Conservation (phyloP, 1,284 basidiomycete genomes). For the Athelia psychrophila region DNA sequence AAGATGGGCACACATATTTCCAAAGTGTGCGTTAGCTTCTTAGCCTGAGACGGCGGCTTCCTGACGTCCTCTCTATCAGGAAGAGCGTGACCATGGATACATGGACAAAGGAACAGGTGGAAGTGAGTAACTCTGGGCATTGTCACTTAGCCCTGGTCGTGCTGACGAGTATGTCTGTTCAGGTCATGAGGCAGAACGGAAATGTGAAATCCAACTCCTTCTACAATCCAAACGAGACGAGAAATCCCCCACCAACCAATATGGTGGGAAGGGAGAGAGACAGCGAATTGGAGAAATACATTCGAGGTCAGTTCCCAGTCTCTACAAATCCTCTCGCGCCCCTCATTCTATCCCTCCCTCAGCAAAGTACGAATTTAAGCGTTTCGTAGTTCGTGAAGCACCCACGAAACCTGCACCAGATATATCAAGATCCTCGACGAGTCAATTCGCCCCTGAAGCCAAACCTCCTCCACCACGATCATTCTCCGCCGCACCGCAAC, state of each 20-base stretch:
- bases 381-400: conserved; percentile 49
- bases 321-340: not conserved
- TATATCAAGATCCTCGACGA: conserved; percentile 40
- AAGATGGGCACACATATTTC: conserved; percentile 86
- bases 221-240: conserved; percentile 75
- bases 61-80: conserved; percentile 33
- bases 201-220: conserved; percentile 73
- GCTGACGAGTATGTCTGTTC: not conserved
- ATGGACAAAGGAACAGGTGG: conserved; percentile 85
- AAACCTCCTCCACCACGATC: conserved; percentile 5
- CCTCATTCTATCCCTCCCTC: conserved; percentile 6
- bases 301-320: conserved; percentile 54
- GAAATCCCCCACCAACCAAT: conserved; percentile 77
- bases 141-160: conserved; percentile 6
- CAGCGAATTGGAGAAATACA: conserved; percentile 82
- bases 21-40: conserved; percentile 64
- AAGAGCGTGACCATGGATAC: conserved; percentile 83
- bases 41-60: conserved; percentile 2
- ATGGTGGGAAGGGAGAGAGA: conserved; percentile 77
- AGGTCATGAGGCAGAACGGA: conserved; percentile 74
- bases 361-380: conserved; percentile 77
- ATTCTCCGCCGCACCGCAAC: not conserved
- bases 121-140: conserved; percentile 43
- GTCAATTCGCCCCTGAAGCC: conserved; percentile 8
- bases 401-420: conserved; percentile 43